Evolutionary conservation across 2,329 filamentous ascomycete genomes (phyloP), one percentile per base, ranked within the genome.

Genomic region (Corniculantispora saksenae): DNA sequence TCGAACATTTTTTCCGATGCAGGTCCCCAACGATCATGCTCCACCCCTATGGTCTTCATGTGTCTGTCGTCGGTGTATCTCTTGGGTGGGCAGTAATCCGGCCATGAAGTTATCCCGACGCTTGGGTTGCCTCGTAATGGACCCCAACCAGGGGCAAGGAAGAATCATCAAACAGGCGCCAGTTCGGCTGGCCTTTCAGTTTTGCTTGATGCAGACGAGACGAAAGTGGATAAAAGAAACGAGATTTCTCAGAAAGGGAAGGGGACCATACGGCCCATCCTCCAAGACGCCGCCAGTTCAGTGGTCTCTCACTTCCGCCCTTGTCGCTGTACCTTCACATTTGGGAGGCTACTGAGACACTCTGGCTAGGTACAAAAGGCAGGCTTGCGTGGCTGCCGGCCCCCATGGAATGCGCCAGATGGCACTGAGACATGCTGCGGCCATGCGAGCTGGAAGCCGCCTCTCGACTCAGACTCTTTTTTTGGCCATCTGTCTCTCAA

Each of bases 401-500:
- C 48, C 48, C 47, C 35, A 56, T 63, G 59, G 47, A 17, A 57
- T 32, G 53, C 27, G 38, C 53, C 59, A 56, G 40, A 63, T 56
- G 51, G 51, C 50, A 55, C 45, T 63, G 53, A 63, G 61, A 63
- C 61, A 63, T 43, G 53, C 53, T 53, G 47, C 61, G 50, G 43
- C 61, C 61, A 63, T 63, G 51, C 53, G 53, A 63, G 61, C 61
- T 63, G 61, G 61, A 55, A 19, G 40, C 40, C 38, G 19, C 60
- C 27, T n/a, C 43, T 35, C 47, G n/a, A 51, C 50, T 29, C 50
- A 47, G 47, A 61, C 47, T 61, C 59, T 61, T 61, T 54, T 61
- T 61, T 61, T 61, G 21, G 59, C 12, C 38, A 19, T 43, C 38
- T 25, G 17, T 61, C 48, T 61, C 48, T 50, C 29, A 12, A 54